Percentiles rank a stretch among this genome's conserved stretches.
These are phyloP conservation scores for Pulicaria dysenterica DNA, from an alignment of 129 eudicot genomes.

Conservation along the genomic window DNA sequence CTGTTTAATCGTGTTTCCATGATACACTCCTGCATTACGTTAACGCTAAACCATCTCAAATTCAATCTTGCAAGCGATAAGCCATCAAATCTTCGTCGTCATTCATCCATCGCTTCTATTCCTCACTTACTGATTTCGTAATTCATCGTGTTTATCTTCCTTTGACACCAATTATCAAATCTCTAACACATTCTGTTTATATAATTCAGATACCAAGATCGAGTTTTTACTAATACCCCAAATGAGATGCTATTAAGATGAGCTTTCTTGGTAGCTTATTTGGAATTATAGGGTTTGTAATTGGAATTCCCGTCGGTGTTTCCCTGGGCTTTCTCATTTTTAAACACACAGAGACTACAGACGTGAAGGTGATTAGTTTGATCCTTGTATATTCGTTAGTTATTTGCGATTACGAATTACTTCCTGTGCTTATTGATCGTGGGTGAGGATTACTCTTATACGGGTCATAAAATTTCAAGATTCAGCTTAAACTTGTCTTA, in stretches of 20 bases:
- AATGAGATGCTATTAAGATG: conserved; percentile 40
- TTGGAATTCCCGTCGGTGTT: conserved; percentile 65
- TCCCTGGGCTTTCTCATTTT: conserved; percentile 55
- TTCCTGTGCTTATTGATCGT: not conserved
- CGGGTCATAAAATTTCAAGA: not conserved
- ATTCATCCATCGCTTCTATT: conserved; percentile 1
- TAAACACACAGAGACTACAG: conserved; percentile 43
- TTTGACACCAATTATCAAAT: conserved; percentile 27
- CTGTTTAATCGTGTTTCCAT: conserved; percentile 24
- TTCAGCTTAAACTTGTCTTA: not conserved
- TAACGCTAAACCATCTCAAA: conserved; percentile 38
- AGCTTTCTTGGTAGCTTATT: conserved; percentile 55
- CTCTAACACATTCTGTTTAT: conserved; percentile 18
- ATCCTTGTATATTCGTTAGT: not conserved
- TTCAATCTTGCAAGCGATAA: conserved; percentile 37
- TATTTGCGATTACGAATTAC: not conserved
- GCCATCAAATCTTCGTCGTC: conserved; percentile 10
- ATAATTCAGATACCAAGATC: conserved; percentile 19
- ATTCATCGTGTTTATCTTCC: conserved; percentile 26
- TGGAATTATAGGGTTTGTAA: conserved; percentile 56
- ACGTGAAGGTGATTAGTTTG: conserved; percentile 52
- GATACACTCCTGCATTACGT: conserved; percentile 42
- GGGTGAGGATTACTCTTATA: not conserved
- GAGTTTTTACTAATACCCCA: conserved; percentile 10
- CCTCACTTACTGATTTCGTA: conserved; percentile 15